Percentiles rank a stretch among this genome's conserved stretches.
Evolutionary conservation across 169 alveolate genomes (phyloP).

Genomic region (Cryptosporidium ubiquitum): DNA sequence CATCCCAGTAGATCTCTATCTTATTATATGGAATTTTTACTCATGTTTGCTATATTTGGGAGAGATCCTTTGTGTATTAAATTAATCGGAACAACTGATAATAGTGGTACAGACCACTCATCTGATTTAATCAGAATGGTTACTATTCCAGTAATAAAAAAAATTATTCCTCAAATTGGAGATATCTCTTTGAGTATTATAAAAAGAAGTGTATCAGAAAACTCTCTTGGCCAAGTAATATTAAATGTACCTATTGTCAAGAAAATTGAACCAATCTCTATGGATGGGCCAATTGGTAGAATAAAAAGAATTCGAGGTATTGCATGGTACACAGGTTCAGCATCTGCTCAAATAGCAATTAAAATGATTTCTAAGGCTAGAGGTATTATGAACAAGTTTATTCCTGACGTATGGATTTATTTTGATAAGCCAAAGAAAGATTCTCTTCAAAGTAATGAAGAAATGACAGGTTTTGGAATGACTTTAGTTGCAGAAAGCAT

Average conservation of each 20-base stretch:
- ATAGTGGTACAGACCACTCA: constrained; percentile 77
- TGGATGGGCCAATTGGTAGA: constrained; percentile 82
- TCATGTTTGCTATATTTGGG: constrained; percentile 84
- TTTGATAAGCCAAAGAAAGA: constrained; percentile 82
- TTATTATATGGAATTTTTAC: constrained; percentile 84
- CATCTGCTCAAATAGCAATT: constrained; percentile 81
- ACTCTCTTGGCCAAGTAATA: constrained; percentile 84
- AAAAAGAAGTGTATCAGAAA: constrained; percentile 83
- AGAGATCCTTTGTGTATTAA: constrained; percentile 81
- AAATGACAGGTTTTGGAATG: constrained; percentile 86
- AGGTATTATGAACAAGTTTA: constrained; percentile 85
- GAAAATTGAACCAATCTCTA: constrained; percentile 81
- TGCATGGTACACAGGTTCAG: constrained; percentile 82
- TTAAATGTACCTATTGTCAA: constrained; percentile 79
- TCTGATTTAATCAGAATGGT: constrained; percentile 78
- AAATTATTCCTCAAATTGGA: constrained; percentile 81
- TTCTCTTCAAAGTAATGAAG: constrained; percentile 66
- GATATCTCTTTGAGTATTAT: constrained; percentile 78
- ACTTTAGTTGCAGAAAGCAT: constrained; percentile 90
- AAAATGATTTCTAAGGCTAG: constrained; percentile 84
- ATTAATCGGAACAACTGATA: constrained; percentile 87
- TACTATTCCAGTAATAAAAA: constrained; percentile 81
- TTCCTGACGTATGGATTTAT: constrained; percentile 91
- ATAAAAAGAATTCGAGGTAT: constrained; percentile 88
- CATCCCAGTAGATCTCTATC: constrained; percentile 83